Evolutionary conservation across 1,284 basidiomycete genomes (phyloP), one percentile per base, ranked within the genome.

Genomic region (Vanrija sp.): DNA sequence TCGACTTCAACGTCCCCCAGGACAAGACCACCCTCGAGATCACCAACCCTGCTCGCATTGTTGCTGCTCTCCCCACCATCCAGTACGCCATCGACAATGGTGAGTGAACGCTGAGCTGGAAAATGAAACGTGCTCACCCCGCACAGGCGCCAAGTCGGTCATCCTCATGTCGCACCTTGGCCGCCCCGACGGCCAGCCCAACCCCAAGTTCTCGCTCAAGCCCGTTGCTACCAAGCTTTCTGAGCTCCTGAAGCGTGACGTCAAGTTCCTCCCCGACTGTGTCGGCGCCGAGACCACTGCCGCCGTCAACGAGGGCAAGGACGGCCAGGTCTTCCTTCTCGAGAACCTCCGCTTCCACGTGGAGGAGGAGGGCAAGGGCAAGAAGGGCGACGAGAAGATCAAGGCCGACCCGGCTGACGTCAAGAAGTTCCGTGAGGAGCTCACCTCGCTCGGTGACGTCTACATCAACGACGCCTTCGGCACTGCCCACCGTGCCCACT

Each of bases 401-500:
- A 96, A 96, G 80, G 94, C 95, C 38, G 89, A 94, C 76, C 81
- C 87, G 51, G 82, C 83, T 52, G 85, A 84, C 64, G 91, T 98
- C 65, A 79, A 86, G 52, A 82, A 86, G 70, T 98, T 98, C 83
- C 85, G 93, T 51, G 83, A 88, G 73, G 81, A 85, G 42, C 85
- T 98, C 66, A 98, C 95, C 62, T 85, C 83, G 63, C 88, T 98
- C 63, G 94, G 92, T 51, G 93, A 98, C 72, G 89, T 98, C 65
- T 98, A 98, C 78, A 83, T 98, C 77, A 98, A 98, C 81, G 95
- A 98, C 75, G 96, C 95, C 40, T 98, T 98, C 77, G 95, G 95
- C 55, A 98, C 95, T 51, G 96, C 95, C 42, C 95, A 98, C 79
- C 91, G 95, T 66, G 94, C 91, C 21, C 96, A 98, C 79, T 96